These are phyloP conservation scores for Saccharomycopsis lassenensis DNA, from an alignment of 805 yeast genomes.

Conservation along the genomic window DNA sequence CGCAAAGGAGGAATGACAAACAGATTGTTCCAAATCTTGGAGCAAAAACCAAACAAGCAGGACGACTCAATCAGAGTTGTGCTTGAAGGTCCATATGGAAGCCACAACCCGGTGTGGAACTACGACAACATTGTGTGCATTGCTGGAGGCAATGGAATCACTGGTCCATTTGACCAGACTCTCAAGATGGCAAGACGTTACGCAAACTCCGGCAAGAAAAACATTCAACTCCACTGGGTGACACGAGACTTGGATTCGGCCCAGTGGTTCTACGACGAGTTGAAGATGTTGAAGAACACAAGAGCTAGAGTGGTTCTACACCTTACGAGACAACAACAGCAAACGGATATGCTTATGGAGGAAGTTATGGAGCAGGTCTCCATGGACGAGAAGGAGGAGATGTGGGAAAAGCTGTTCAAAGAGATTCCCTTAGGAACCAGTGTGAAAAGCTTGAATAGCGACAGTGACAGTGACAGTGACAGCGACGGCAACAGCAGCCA, in stretches of 20 bases:
- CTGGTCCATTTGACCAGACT: slow-evolving; percentile 37
- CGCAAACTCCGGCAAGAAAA: slow-evolving; percentile 17
- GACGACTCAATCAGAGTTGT: slow-evolving; percentile 29
- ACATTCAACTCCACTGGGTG: slow-evolving; percentile 49
- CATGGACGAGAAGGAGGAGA: slow-evolving; percentile 15
- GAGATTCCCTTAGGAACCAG: no score
- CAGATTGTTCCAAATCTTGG: slow-evolving; percentile 26
- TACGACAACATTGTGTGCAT: slow-evolving; percentile 31
- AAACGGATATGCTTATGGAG: no score
- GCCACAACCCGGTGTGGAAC: slow-evolving; percentile 28
- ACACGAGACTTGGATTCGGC: slow-evolving; percentile 42
- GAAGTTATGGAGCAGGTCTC: slow-evolving; percentile 18
- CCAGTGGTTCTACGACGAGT: slow-evolving; percentile 35
- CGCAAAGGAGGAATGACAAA: slow-evolving; percentile 49
- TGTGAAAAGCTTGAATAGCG: no score
- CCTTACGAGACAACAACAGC: slow-evolving; percentile 30
- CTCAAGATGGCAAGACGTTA: slow-evolving; percentile 20
- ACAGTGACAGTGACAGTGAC: no score
- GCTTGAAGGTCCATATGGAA: slow-evolving; percentile 57
- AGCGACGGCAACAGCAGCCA: no score
- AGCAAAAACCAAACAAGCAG: slow-evolving; percentile 23
- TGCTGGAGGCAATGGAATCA: slow-evolving; percentile 44
- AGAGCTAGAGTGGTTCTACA: slow-evolving; percentile 26
- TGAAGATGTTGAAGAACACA: slow-evolving; percentile 23
- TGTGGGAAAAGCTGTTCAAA: no score